Evolutionary conservation across 2,329 filamentous ascomycete genomes (phyloP).

Genomic region (Leptographium wingfieldii): DNA sequence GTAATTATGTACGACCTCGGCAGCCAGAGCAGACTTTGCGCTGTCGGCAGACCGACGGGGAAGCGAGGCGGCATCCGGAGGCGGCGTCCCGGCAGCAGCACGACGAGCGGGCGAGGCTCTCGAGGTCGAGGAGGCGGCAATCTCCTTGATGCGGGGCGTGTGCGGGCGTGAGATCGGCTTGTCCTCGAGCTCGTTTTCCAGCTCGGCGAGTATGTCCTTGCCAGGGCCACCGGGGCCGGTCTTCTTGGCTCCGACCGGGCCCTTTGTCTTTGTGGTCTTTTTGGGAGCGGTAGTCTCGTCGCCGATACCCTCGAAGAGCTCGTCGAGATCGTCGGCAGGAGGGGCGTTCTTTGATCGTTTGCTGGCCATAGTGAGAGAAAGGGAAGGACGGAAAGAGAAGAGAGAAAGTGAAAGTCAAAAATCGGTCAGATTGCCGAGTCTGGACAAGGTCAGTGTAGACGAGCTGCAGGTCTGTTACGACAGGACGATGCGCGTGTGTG

Average conservation of each 20-base stretch:
- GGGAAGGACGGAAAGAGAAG: neutral
- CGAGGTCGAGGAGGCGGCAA: slow-evolving; percentile 24
- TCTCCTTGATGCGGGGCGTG: slow-evolving; percentile 61
- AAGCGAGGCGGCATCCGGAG: slow-evolving; percentile 45
- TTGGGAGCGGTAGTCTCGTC: slow-evolving; percentile 38
- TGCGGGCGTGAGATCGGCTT: slow-evolving; percentile 62
- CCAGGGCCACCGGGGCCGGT: slow-evolving; percentile 33
- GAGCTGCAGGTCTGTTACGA: too few relatives aligned
- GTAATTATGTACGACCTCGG: neutral
- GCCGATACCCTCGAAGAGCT: slow-evolving; percentile 52
- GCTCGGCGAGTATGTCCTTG: slow-evolving; percentile 74
- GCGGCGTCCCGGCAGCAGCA: slow-evolving; percentile 33
- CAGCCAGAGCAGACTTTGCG: slow-evolving; percentile 14
- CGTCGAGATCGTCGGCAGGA: slow-evolving; percentile 49
- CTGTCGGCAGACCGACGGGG: slow-evolving; percentile 15
- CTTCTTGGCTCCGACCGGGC: slow-evolving; percentile 22
- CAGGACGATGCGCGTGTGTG: too few relatives aligned
- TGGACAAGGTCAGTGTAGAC: too few relatives aligned
- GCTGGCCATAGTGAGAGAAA: slow-evolving; percentile 38
- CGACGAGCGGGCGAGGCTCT: slow-evolving; percentile 36
- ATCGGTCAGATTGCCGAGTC: too few relatives aligned
- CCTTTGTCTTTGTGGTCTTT: slow-evolving; percentile 32
- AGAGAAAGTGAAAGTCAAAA: neutral
- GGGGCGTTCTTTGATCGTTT: slow-evolving; percentile 40
- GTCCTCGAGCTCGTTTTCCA: slow-evolving; percentile 63